These are phyloP conservation scores for Hypoxylon lenormandii DNA, from an alignment of 495 filamentous ascomycete species.

Conservation along the genomic window DNA sequence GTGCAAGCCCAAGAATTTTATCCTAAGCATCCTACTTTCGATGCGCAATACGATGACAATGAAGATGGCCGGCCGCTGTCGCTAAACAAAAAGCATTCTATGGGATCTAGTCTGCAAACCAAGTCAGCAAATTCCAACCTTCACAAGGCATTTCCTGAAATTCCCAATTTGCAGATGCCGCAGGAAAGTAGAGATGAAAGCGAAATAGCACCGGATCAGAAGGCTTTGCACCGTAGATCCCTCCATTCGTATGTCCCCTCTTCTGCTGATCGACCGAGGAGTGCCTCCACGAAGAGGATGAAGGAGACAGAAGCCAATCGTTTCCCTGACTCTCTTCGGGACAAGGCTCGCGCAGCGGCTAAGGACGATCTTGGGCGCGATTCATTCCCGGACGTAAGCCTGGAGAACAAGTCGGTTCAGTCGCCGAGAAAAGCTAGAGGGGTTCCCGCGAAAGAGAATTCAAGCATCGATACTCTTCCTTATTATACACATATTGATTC, in stretches of 20 bases:
- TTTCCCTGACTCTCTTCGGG: conserved; percentile 43
- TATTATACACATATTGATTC: conserved; percentile 19
- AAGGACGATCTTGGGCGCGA: conserved; percentile 9
- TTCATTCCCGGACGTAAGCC: neutral
- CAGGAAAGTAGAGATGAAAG: conserved; percentile 16
- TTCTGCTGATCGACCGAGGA: conserved; percentile 20
- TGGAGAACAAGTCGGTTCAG: conserved; percentile 4
- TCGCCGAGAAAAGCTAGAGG: neutral
- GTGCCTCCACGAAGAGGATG: conserved; percentile 16
- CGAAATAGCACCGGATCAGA: conserved; percentile 7
- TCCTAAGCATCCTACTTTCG: conserved; percentile 22
- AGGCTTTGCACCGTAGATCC: conserved; percentile 41
- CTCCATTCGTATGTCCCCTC: conserved; percentile 37
- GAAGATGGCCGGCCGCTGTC: conserved; percentile 21
- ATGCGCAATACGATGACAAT: conserved; percentile 9
- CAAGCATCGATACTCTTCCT: conserved; percentile 16
- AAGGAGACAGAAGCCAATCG: conserved; percentile 5
- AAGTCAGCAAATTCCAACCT: conserved; percentile 34
- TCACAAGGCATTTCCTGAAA: conserved; percentile 35
- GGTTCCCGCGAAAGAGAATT: neutral
- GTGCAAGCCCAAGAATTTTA: conserved; percentile 52
- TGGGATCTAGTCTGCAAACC: conserved; percentile 42
- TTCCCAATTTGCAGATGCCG: conserved; percentile 30
- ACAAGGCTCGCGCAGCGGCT: conserved; percentile 27
- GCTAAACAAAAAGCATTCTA: conserved; percentile 41